These are phyloP conservation scores for Suhomyces bolitotheri DNA, from an alignment of 1,139 yeast species.

Conservation along the genomic window DNA sequence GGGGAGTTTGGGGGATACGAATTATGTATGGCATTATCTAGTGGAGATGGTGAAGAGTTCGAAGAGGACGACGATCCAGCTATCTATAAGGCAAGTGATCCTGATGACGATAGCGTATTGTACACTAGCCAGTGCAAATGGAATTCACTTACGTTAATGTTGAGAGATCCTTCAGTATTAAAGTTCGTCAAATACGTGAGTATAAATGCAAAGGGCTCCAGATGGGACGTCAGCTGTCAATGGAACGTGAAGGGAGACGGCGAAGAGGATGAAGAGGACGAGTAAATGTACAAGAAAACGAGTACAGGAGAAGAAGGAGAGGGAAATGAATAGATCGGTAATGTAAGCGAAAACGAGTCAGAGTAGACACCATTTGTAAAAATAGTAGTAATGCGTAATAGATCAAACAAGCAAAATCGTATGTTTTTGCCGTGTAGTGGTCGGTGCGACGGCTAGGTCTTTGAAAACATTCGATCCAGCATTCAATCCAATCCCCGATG, in stretches of 20 bases:
- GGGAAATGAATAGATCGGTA: neutral
- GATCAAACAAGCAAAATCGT: no score
- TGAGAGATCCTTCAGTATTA: conserved; percentile 80
- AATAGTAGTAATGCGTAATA: neutral
- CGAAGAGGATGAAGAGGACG: conserved; percentile 24
- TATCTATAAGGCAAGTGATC: conserved; percentile 55
- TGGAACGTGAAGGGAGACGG: conserved; percentile 62
- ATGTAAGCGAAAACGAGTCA: no score
- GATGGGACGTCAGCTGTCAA: conserved; percentile 87
- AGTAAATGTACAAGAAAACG: no score
- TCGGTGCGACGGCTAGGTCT: no score
- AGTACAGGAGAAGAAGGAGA: conserved; percentile 11
- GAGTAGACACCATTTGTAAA: no score
- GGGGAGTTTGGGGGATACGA: conserved; percentile 96
- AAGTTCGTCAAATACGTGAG: conserved; percentile 93
- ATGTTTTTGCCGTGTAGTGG: no score
- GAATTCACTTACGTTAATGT: conserved; percentile 76
- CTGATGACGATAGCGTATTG: conserved; percentile 73
- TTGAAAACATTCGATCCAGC: no score
- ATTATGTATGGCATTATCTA: conserved; percentile 71
- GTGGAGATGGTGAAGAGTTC: conserved; percentile 48
- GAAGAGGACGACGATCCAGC: conserved; percentile 54
- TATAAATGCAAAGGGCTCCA: conserved; percentile 80
- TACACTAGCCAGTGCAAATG: conserved; percentile 80
- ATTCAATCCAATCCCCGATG: no score